Base-by-base conservation (phyloP, 208 protist species). In the Wallacemonas sp. region DNA sequence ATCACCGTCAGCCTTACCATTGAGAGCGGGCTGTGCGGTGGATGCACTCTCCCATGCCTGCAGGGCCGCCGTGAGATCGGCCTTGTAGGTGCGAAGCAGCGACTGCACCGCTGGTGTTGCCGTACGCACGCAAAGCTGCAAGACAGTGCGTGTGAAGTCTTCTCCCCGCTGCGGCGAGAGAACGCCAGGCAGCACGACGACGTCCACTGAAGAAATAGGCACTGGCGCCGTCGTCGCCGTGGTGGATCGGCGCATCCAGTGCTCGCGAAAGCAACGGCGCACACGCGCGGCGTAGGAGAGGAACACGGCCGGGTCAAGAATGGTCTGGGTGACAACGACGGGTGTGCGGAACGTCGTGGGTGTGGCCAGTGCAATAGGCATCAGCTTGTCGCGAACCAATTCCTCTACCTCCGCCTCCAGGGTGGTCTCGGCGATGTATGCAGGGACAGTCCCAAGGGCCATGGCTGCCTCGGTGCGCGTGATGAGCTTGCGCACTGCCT, bases 81-180 rank as follows among this genome's bases (percentile, higher is more conserved):
- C 21, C 39, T 46, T 48, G 39, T 62, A 62, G 4, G 55, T 33
- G 12, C 36, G n/a, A 4, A 62, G 38, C 19, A 62, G 55, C 13
- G 6, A 13, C 17, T 62, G 39, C 17, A 62, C 36, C 19, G 6
- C 55, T 17, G 55, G 33, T 17, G 27, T 46, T 5, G 50, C 50
- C 21, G 50, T 57, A n/a, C 50, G 50, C 50, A 62, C 55, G 13
- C 39, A 48, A 19, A 62, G 55, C 37, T 62, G 55, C 32, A 62
- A 37, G 3, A 45, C 22, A 3, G 39, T 48, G 21, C 55, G 55
- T 8, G 55, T 48, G 12, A 62, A 48, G 37, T 62, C 55, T 22
- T 62, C 55, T 4, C 38, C 55, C 21, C 55, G 55, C 37, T 48
- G 55, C 1, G 55, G 55, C 4, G 55, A 44, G 0, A 62, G 19